Evolutionary conservation across 2,329 filamentous ascomycete genomes (phyloP).

Genomic region (Dactylellina haptotyla): DNA sequence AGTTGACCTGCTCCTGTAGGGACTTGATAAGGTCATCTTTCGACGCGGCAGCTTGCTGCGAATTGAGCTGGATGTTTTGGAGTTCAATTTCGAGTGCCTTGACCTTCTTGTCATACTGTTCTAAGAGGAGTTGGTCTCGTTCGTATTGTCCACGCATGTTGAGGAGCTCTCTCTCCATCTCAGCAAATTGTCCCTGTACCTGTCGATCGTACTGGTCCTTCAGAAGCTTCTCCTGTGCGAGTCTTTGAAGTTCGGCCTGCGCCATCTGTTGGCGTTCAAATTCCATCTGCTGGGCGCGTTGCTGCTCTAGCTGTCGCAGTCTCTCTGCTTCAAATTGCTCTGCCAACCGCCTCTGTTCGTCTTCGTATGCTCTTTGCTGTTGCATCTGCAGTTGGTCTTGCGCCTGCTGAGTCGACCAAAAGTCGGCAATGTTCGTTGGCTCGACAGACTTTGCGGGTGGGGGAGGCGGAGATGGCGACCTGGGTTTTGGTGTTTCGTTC

Average conservation of each 20-base stretch:
- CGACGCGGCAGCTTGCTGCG: slow-evolving; percentile 83
- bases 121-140: slow-evolving; percentile 94
- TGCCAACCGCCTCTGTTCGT: slow-evolving; percentile 87
- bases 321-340: slow-evolving; percentile 86
- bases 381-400: slow-evolving; percentile 69
- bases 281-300: slow-evolving; percentile 87
- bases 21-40: slow-evolving; percentile 94
- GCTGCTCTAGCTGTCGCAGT: slow-evolving; percentile 80
- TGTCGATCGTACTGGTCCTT: slow-evolving; percentile 91
- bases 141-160: slow-evolving; percentile 95
- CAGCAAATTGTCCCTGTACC: slow-evolving; percentile 93
- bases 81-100: slow-evolving; percentile 92
- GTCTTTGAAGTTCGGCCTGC: slow-evolving; percentile 85
- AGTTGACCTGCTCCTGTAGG: slow-evolving; percentile 95
- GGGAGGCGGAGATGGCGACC: slow-evolving; percentile 74
- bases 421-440: slow-evolving; percentile 94
- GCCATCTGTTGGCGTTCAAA: slow-evolving; percentile 94
- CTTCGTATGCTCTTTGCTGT: slow-evolving; percentile 93
- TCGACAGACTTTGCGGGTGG: slow-evolving; percentile 76
- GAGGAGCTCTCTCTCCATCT: slow-evolving; percentile 93
- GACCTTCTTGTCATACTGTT: slow-evolving; percentile 92
- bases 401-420: slow-evolving; percentile 84
- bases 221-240: slow-evolving; percentile 89
- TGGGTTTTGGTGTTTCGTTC: slow-evolving; percentile 76
- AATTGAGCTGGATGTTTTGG: slow-evolving; percentile 80